These are phyloP conservation scores for Aspergillus versicolor DNA, from an alignment of 2,329 filamentous ascomycete species.

Conservation along the genomic window DNA sequence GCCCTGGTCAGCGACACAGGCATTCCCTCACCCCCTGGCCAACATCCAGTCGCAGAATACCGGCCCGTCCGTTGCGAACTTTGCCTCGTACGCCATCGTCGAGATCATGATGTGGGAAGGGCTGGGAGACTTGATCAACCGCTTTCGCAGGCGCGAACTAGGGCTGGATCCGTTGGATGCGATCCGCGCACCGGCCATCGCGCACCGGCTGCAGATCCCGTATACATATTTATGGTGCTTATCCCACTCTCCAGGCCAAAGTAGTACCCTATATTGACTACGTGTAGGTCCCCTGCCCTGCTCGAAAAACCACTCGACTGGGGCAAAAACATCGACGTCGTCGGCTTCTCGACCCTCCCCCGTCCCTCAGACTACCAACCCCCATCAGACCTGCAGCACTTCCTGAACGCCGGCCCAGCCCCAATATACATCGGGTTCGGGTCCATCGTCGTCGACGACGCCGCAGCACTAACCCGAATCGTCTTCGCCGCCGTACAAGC, in stretches of 20 bases:
- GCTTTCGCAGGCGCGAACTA: slow-evolving; percentile 72
- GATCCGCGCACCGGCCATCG: slow-evolving; percentile 78
- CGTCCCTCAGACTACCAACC: slow-evolving; percentile 66
- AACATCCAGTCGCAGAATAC: slow-evolving; percentile 76
- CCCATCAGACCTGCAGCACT: slow-evolving; percentile 62
- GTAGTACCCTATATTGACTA: too few species aligned
- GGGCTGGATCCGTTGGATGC: slow-evolving; percentile 75
- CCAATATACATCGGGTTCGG: slow-evolving; percentile 83
- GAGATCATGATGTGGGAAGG: slow-evolving; percentile 95
- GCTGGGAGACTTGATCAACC: slow-evolving; percentile 85
- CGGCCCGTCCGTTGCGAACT: slow-evolving; percentile 75
- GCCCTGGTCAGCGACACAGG: slow-evolving; percentile 84
- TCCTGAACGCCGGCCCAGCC: slow-evolving; percentile 66
- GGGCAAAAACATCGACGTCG: slow-evolving; percentile 68
- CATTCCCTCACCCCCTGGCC: slow-evolving; percentile 82
- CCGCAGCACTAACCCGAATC: slow-evolving; percentile 66
- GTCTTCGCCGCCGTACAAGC: slow-evolving; percentile 70
- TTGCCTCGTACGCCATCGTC: slow-evolving; percentile 77
- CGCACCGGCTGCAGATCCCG: slow-evolving; percentile 73
- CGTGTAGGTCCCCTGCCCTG: slow-evolving; percentile 63
- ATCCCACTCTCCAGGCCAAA: too few species aligned
- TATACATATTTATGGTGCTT: slow-evolving; percentile 83
- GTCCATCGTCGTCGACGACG: slow-evolving; percentile 77
- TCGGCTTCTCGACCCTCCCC: slow-evolving; percentile 75
- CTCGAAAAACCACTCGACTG: slow-evolving; percentile 80